Evolutionary conservation across 495 filamentous ascomycete genomes (phyloP).

Genomic region (Penicillium argentinense): DNA sequence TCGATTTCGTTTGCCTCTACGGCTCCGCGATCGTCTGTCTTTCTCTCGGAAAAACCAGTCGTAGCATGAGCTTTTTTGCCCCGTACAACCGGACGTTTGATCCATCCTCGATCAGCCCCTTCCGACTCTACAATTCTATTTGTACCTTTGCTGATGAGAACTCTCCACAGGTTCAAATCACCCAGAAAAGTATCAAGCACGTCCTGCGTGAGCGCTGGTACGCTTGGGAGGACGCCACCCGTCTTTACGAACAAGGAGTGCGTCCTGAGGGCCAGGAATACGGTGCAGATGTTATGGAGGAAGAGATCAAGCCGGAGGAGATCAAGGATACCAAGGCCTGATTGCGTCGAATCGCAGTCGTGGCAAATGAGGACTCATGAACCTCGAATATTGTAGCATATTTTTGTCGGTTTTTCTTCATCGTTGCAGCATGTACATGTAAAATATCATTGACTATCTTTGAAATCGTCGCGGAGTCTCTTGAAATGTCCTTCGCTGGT

Average conservation of each 20-base stretch:
- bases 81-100: no score
- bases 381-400: slow-evolving; percentile 6
- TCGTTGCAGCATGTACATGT: slow-evolving; percentile 7
- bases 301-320: slow-evolving; percentile 9
- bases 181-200: slow-evolving; percentile 78
- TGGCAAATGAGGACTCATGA: background rate
- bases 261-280: slow-evolving; percentile 31
- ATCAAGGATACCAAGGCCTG: slow-evolving; percentile 12
- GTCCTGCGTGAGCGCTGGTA: slow-evolving; percentile 85
- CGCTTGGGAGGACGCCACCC: slow-evolving; percentile 80
- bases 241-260: slow-evolving; percentile 61
- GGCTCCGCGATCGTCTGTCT: background rate
- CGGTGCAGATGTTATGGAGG: slow-evolving; percentile 9
- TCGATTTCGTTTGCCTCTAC: background rate
- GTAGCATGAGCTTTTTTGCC: no score
- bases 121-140: no score
- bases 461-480: no score
- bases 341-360: background rate
- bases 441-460: slow-evolving; percentile 15
- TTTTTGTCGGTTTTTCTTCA: slow-evolving; percentile 3
- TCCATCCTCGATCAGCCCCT: no score
- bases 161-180: slow-evolving; percentile 73
- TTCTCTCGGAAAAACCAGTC: no score
- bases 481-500: background rate
- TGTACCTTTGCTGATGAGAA: no score